These are phyloP conservation scores for Mortierella polycephala DNA, from an alignment of 371 early-diverging fungal genomes.

Conservation along the genomic window DNA sequence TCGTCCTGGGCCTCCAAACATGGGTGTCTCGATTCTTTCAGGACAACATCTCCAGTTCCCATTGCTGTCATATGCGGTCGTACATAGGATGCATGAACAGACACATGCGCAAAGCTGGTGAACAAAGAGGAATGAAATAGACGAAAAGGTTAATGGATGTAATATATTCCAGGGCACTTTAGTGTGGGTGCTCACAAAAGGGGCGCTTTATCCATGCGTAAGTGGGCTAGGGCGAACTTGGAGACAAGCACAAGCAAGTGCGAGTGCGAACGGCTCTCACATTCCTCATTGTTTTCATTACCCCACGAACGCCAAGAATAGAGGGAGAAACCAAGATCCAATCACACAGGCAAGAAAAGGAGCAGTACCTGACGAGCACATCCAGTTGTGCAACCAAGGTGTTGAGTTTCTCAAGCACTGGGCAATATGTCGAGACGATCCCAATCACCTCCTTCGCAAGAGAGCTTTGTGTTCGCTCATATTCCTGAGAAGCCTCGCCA, in stretches of 20 bases:
- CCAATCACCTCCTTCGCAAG: slow-evolving; percentile 89
- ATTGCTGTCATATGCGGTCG: slow-evolving; percentile 75
- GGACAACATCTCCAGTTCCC: slow-evolving; percentile 71
- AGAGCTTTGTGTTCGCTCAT: slow-evolving; percentile 74
- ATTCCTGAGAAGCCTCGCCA: slow-evolving; percentile 59
- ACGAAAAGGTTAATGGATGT: neutral
- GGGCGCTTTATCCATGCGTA: no score
- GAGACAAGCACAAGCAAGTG: neutral
- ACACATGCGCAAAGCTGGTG: slow-evolving; percentile 87
- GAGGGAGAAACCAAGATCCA: neutral
- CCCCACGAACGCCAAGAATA: neutral
- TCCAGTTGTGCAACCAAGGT: slow-evolving; percentile 85
- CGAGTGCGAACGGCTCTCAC: neutral
- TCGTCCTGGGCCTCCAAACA: slow-evolving; percentile 95
- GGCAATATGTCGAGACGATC: slow-evolving; percentile 86
- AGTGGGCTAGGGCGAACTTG: neutral
- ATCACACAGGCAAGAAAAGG: neutral
- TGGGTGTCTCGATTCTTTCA: slow-evolving; percentile 88
- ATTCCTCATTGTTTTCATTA: no score
- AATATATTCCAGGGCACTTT: no score
- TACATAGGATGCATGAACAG: slow-evolving; percentile 87
- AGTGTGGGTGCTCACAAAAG: no score
- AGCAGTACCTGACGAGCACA: slow-evolving; percentile 74
- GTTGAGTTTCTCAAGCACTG: slow-evolving; percentile 82
- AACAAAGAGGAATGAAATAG: slow-evolving; percentile 7